Evolutionary conservation across 2,329 filamentous ascomycete genomes (phyloP).

Genomic region (Chaetomiaceae sp.): DNA sequence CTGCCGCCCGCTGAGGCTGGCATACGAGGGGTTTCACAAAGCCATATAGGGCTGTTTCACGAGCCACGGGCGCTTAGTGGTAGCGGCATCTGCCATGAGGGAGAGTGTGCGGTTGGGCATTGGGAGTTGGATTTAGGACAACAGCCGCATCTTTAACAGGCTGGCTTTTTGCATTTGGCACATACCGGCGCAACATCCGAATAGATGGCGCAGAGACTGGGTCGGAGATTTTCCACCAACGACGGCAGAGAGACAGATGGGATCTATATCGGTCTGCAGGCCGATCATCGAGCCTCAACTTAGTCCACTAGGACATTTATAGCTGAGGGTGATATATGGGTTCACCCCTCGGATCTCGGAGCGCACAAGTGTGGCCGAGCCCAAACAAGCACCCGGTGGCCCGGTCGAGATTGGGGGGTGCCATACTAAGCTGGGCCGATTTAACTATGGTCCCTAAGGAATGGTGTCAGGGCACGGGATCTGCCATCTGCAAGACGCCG

Average conservation of each 20-base stretch:
- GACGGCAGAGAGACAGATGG: neutral
- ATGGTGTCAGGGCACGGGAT: neutral
- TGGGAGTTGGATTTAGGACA: neutral
- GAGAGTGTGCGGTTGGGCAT: too few species aligned
- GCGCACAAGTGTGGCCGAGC: conserved; percentile 5
- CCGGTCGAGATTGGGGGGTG: conserved; percentile 1
- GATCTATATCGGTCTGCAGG: neutral
- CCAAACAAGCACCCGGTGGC: conserved; percentile 4
- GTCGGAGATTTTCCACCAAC: conserved; percentile 13
- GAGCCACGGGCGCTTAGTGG: too few species aligned
- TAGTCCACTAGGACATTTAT: neutral
- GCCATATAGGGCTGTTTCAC: too few species aligned
- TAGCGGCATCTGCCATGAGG: too few species aligned
- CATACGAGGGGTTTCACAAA: too few species aligned
- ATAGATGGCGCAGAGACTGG: neutral
- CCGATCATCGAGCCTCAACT: neutral
- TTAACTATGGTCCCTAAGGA: too few species aligned
- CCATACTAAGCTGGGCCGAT: neutral
- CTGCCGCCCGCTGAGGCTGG: too few species aligned
- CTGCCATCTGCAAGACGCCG: neutral
- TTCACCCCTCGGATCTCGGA: neutral
- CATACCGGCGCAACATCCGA: neutral
- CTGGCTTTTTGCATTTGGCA: neutral
- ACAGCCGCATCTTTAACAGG: neutral
- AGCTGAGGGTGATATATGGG: neutral